Evolutionary conservation across 2,329 filamentous ascomycete species (phyloP).

Genomic region (Ophiosphaerella narmari): DNA sequence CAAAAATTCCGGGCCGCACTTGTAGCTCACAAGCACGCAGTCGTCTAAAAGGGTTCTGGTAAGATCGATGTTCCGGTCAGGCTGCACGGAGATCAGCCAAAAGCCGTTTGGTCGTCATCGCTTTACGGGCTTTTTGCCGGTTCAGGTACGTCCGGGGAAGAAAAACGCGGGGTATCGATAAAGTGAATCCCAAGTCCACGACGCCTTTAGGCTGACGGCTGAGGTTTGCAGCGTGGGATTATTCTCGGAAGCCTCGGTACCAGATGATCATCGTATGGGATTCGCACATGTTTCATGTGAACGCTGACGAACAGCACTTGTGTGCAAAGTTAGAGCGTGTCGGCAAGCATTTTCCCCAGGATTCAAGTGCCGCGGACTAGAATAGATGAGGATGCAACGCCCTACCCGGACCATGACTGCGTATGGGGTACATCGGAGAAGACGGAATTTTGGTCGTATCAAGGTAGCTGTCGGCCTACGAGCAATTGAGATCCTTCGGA

Average conservation of each 20-base stretch:
- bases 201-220: background rate
- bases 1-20: slow-evolving; percentile 1
- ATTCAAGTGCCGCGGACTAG: too few relatives aligned
- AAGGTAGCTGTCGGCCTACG: too few relatives aligned
- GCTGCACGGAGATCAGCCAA: slow-evolving; percentile 9
- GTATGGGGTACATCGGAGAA: too few relatives aligned
- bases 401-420: too few relatives aligned
- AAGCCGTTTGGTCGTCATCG: slow-evolving; percentile 9
- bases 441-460: too few relatives aligned
- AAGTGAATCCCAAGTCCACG: background rate
- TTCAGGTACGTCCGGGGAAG: slow-evolving; percentile 8
- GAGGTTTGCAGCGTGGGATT: background rate
- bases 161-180: slow-evolving; percentile 19
- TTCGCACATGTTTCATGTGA: background rate
- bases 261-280: background rate
- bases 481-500: too few relatives aligned
- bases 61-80: slow-evolving; percentile 2
- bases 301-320: background rate
- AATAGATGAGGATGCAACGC: too few relatives aligned
- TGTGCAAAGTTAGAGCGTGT: too few relatives aligned
- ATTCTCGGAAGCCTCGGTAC: background rate
- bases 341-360: too few relatives aligned
- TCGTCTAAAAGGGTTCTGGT: background rate
- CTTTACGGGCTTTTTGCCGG: slow-evolving; percentile 12
- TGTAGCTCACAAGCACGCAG: background rate